Evolutionary conservation across 2,329 filamentous ascomycete genomes (phyloP).

Genomic region (Bisporella sp.): DNA sequence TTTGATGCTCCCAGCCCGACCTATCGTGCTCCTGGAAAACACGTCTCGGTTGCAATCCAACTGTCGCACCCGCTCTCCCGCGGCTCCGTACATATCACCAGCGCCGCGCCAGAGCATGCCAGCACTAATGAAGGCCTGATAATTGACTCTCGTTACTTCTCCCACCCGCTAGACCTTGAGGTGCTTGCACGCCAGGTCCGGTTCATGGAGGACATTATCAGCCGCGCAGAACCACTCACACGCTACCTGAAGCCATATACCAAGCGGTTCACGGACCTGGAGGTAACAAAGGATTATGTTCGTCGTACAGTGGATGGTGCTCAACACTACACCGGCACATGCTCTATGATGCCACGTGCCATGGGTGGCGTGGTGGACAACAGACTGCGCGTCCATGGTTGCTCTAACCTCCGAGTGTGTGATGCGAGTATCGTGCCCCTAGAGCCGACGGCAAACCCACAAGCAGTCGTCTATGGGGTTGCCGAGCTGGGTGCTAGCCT

Average conservation of each 20-base stretch:
- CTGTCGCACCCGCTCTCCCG: constrained; percentile 33
- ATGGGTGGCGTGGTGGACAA: neutral
- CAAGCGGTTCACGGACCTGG: neutral
- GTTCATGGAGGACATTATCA: constrained; percentile 16
- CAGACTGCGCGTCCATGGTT: neutral
- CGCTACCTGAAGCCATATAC: constrained; percentile 2
- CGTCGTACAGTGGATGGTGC: neutral
- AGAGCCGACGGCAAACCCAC: neutral
- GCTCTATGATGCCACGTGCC: neutral
- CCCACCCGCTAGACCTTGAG: constrained; percentile 34
- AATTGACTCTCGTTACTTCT: constrained; percentile 35
- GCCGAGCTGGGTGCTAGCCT: constrained; percentile 1
- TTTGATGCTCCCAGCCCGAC: neutral
- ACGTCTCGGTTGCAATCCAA: constrained; percentile 25
- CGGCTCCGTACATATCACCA: constrained; percentile 33
- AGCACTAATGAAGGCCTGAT: constrained; percentile 27
- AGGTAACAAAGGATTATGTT: constrained; percentile 9
- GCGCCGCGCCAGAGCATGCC: constrained; percentile 7
- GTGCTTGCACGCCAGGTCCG: constrained; percentile 31
- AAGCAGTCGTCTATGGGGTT: neutral
- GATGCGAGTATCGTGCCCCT: neutral
- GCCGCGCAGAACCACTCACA: constrained; percentile 25
- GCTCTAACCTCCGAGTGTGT: neutral
- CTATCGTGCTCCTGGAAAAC: neutral
- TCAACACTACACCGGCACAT: neutral